These are phyloP conservation scores for Boletus sensibilis DNA, from an alignment of 768 basidiomycete genomes.

Conservation along the genomic window DNA sequence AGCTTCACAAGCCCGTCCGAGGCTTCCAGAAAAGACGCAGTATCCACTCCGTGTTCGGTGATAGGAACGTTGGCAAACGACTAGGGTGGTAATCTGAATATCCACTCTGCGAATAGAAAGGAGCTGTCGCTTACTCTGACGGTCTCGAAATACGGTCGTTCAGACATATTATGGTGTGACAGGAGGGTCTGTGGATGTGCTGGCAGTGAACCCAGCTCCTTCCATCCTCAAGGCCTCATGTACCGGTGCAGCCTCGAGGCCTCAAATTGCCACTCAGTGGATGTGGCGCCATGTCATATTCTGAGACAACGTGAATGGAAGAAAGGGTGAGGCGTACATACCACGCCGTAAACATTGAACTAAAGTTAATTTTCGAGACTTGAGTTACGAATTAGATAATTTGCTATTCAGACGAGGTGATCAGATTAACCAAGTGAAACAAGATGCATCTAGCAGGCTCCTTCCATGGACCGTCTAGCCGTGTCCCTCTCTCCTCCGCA, in stretches of 20 bases:
- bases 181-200: conserved; percentile 3
- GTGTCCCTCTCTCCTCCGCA: conserved; percentile 2
- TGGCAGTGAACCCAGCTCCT: conserved; percentile 9
- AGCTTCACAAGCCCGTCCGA: conserved; percentile 79
- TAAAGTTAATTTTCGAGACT: conserved; percentile 11
- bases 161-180: conserved; percentile 23
- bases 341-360: conserved; percentile 8
- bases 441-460: not conserved
- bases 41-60: conserved; percentile 76
- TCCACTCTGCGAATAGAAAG: not conserved
- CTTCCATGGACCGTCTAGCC: conserved; percentile 6
- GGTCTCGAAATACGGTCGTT: conserved; percentile 62
- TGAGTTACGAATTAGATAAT: conserved; percentile 29
- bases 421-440: conserved; percentile 18
- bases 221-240: conserved; percentile 19
- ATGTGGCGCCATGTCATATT: conserved; percentile 26
- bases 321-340: conserved; percentile 1
- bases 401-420: conserved; percentile 6
- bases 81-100: conserved; percentile 39
- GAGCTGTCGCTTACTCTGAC: conserved; percentile 48
- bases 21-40: conserved; percentile 77
- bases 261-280: conserved; percentile 8
- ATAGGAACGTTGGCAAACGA: conserved; percentile 85
- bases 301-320: conserved; percentile 22
- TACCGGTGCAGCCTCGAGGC: conserved; percentile 31